A percentile compares a stretch with the other conserved stretches of the same genome.
Evolutionary conservation across 441 rosid species (phyloP).

Genomic region (Adansonia rubrostipa): DNA sequence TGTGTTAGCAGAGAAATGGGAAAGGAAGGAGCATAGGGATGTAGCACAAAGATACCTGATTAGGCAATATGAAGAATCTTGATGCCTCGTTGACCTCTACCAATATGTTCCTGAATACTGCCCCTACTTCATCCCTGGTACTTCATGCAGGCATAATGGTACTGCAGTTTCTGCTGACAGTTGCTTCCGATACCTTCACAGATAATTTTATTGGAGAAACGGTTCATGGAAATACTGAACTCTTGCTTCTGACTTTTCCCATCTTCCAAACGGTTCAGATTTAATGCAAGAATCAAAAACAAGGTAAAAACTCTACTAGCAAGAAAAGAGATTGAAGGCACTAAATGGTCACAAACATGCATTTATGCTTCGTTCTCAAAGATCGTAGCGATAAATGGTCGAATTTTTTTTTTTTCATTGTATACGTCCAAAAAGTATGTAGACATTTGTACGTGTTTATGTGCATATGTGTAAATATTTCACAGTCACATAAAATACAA

Average conservation of each 20-base stretch:
- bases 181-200: constrained; percentile 89
- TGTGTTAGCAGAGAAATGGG: not conserved
- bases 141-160: constrained; percentile 94
- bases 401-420: too few relatives aligned
- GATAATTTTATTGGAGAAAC: constrained; percentile 21
- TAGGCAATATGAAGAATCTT: constrained; percentile 66
- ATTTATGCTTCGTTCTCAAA: too few relatives aligned
- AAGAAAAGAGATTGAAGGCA: too few relatives aligned
- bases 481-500: too few relatives aligned
- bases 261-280: not conserved
- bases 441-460: too few relatives aligned
- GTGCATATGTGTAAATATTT: too few relatives aligned
- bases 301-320: too few relatives aligned
- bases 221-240: not conserved
- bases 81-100: constrained; percentile 91
- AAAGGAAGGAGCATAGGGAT: constrained; percentile 23
- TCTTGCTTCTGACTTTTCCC: not conserved
- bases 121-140: constrained; percentile 88
- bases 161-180: constrained; percentile 89
- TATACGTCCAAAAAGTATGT: too few relatives aligned
- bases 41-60: constrained; percentile 55
- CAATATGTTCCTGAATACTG: constrained; percentile 86
- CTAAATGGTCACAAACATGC: too few relatives aligned
- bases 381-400: too few relatives aligned
- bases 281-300: too few relatives aligned